Percentiles rank a stretch among this genome's conserved stretches.
These are phyloP conservation scores for Conringia planisiliqua DNA, from an alignment of 345 rosid species.

Conservation along the genomic window DNA sequence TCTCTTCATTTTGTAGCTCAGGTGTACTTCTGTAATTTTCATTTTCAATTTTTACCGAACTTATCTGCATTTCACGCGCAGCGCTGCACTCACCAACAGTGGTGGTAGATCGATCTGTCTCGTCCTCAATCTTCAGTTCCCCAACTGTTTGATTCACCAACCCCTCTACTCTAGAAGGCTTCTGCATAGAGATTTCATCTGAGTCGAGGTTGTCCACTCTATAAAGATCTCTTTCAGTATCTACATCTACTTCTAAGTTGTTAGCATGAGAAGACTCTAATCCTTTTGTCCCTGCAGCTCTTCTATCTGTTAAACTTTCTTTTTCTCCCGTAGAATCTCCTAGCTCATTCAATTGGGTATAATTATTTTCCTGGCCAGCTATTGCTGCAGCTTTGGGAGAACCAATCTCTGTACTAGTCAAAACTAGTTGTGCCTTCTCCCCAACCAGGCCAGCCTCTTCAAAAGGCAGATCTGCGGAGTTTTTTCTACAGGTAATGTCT, in stretches of 20 bases:
- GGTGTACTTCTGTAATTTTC: constrained; percentile 33
- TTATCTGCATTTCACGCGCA: constrained; percentile 23
- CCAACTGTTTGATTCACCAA: constrained; percentile 37
- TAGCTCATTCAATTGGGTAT: constrained; percentile 42
- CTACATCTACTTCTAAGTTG: constrained; percentile 47
- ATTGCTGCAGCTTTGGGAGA: constrained; percentile 37
- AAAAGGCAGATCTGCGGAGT: constrained; percentile 36
- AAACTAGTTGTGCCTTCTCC: constrained; percentile 42
- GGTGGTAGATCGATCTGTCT: constrained; percentile 31
- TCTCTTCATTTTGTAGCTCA: constrained; percentile 45
- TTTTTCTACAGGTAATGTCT: constrained; percentile 41
- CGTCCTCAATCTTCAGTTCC: constrained; percentile 45
- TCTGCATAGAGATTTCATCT: constrained; percentile 36
- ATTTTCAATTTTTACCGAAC: constrained; percentile 44
- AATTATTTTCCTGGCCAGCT: constrained; percentile 38
- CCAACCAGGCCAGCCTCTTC: constrained; percentile 38
- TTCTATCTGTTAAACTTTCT: constrained; percentile 38
- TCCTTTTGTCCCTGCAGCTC: constrained; percentile 40
- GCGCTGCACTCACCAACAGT: constrained; percentile 30
- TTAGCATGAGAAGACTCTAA: constrained; percentile 67
- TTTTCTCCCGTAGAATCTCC: constrained; percentile 39
- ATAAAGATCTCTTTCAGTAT: constrained; percentile 46
- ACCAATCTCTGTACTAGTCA: constrained; percentile 40
- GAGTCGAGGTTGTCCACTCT: constrained; percentile 40
- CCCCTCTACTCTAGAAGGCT: constrained; percentile 44